phyloP scores from a whole-genome alignment of 345 rosid genomes.

The Murraya koenigii region DNA sequence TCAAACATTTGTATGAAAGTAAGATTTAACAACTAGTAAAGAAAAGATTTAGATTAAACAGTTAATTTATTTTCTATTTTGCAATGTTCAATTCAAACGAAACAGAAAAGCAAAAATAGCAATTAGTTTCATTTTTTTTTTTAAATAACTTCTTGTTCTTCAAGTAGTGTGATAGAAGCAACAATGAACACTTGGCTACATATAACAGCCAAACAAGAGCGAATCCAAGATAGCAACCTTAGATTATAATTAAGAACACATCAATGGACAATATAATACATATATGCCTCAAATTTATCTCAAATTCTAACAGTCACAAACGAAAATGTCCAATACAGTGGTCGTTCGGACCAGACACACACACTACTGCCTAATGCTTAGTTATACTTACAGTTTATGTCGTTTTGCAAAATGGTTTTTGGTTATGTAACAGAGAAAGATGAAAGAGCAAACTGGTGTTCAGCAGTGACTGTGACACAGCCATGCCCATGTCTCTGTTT shows the following conservation, averaged over 20 bases:
- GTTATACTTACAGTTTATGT: background rate
- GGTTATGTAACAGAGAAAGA: background rate
- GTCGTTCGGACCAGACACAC: background rate
- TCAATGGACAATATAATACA: background rate
- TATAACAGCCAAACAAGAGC: background rate
- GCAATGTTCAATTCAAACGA: no score
- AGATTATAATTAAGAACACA: background rate
- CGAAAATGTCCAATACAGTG: slow-evolving; percentile 11
- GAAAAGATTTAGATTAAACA: no score
- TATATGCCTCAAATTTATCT: background rate
- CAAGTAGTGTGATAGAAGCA: background rate
- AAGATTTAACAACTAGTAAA: no score
- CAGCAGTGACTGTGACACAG: background rate
- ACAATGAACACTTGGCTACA: background rate
- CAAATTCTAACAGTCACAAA: background rate
- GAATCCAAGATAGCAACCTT: background rate
- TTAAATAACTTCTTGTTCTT: no score
- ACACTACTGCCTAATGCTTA: background rate
- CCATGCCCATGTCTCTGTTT: background rate
- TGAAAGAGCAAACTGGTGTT: no score
- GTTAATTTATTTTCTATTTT: no score
- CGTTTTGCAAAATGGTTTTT: background rate
- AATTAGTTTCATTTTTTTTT: no score
- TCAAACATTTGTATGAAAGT: no score
- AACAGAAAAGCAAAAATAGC: no score